Conservation (phyloP, 176 grass and related monocot species). For the Triticum dicoccoides region DNA sequence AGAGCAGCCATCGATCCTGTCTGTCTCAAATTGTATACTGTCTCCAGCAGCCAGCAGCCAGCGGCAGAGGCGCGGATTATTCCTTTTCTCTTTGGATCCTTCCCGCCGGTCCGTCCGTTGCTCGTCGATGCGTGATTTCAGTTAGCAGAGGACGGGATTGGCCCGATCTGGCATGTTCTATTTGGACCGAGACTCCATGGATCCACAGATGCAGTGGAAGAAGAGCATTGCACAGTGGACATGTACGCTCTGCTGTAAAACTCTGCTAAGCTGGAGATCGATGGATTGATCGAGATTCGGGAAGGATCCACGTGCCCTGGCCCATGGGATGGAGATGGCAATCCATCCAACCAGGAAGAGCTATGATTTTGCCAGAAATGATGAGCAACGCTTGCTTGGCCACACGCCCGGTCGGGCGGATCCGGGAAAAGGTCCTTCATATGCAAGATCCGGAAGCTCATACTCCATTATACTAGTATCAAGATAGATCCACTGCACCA, state of each 20-base stretch:
- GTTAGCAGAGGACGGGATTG: not conserved
- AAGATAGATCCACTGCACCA: no score
- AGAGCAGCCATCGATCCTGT: no score
- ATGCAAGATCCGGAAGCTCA: not conserved
- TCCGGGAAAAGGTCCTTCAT: not conserved
- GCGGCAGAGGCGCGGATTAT: slow-evolving; percentile 4
- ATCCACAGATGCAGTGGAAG: no score
- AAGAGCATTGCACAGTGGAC: no score
- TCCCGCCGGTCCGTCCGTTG: not conserved
- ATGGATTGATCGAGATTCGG: not conserved
- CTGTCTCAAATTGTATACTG: no score
- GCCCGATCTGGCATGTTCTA: not conserved
- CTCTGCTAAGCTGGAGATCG: not conserved
- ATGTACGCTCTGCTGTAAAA: not conserved
- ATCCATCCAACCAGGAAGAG: not conserved
- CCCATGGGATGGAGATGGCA: not conserved
- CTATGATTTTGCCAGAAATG: not conserved
- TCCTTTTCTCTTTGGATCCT: slow-evolving; percentile 27
- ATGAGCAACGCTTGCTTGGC: not conserved
- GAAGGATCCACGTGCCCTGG: not conserved
- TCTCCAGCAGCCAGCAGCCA: not conserved
- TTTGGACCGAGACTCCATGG: not conserved
- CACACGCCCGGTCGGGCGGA: not conserved
- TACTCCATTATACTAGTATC: not conserved
- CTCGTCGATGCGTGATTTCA: not conserved